These are phyloP conservation scores for Tricholoma matsutake DNA, from an alignment of 768 basidiomycete genomes.

Conservation along the genomic window DNA sequence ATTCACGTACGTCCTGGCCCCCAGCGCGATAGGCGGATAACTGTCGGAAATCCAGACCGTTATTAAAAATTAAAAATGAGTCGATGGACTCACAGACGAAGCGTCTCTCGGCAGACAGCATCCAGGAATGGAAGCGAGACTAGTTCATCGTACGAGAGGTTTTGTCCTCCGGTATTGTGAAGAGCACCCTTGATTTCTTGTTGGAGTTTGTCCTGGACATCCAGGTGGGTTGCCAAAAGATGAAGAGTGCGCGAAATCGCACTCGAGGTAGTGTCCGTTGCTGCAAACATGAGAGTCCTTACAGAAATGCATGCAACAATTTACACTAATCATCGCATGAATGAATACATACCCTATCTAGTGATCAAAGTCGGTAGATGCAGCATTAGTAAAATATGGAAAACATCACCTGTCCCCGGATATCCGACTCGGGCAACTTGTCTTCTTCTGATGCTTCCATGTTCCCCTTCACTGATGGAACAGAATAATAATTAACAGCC, in stretches of 20 bases:
- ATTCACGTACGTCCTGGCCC: too few relatives aligned
- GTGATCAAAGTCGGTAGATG: too few relatives aligned
- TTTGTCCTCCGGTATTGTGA: conserved; percentile 9
- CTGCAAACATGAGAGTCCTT: conserved; percentile 32
- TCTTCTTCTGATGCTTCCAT: conserved; percentile 28
- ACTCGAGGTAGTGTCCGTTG: conserved; percentile 42
- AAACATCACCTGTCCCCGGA: conserved; percentile 34
- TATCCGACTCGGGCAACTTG: conserved; percentile 29
- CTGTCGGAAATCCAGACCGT: too few relatives aligned
- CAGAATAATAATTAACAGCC: too few relatives aligned
- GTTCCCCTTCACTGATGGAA: conserved; percentile 32
- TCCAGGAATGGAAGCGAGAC: too few relatives aligned
- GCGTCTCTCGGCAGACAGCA: background rate
- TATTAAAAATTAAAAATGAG: too few relatives aligned
- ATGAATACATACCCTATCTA: too few relatives aligned
- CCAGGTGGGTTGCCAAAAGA: conserved; percentile 27
- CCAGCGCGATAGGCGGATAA: too few relatives aligned
- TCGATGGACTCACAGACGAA: too few relatives aligned
- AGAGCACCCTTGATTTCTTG: conserved; percentile 28
- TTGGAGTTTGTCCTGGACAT: conserved; percentile 33
- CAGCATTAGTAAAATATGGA: too few relatives aligned
- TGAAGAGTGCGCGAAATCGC: conserved; percentile 34
- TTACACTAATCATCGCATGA: too few relatives aligned
- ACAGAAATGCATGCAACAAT: background rate
- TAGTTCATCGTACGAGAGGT: conserved; percentile 2